These are phyloP conservation scores for Pestalotiopsis sp. DNA, from an alignment of 2,329 filamentous ascomycete species.

Conservation along the genomic window DNA sequence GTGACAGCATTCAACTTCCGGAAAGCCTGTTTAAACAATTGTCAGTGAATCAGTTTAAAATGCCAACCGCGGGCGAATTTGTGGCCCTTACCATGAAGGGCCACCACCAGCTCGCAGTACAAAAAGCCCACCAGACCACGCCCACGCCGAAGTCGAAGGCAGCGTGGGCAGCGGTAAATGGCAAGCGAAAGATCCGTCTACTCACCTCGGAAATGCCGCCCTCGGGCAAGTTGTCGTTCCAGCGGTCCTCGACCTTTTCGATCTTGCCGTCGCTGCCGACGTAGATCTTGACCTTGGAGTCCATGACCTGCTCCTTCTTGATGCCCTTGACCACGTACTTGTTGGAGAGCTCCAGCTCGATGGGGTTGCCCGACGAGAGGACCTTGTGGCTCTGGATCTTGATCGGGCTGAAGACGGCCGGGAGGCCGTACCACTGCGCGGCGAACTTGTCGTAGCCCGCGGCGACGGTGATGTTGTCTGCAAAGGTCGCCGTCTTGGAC, in stretches of 20 bases:
- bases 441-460: conserved; percentile 28
- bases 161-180: not conserved
- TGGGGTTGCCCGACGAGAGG: conserved; percentile 58
- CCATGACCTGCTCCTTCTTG: conserved; percentile 31
- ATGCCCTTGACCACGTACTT: conserved; percentile 37
- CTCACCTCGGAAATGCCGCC: conserved; percentile 35
- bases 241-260: conserved; percentile 36
- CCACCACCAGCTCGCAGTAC: conserved; percentile 21
- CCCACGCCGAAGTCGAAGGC: conserved; percentile 5
- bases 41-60: conserved; percentile 14
- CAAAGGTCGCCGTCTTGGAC: conserved; percentile 57
- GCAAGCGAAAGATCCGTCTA: conserved; percentile 1
- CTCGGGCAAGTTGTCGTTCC: conserved; percentile 38
- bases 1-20: conserved; percentile 38
- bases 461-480: conserved; percentile 2
- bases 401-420: conserved; percentile 59
- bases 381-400: conserved; percentile 56
- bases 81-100: conserved; percentile 18
- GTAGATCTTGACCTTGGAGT: conserved; percentile 32
- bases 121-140: conserved; percentile 17
- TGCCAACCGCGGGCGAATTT: no score
- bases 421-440: conserved; percentile 59
- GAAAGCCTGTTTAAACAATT: conserved; percentile 25
- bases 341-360: conserved; percentile 49
- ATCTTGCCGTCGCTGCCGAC: conserved; percentile 35